A percentile compares a stretch with the other conserved stretches of the same genome.
Conservation (phyloP, 176 grass and related monocot species). For the Ensete ventricosum region DNA sequence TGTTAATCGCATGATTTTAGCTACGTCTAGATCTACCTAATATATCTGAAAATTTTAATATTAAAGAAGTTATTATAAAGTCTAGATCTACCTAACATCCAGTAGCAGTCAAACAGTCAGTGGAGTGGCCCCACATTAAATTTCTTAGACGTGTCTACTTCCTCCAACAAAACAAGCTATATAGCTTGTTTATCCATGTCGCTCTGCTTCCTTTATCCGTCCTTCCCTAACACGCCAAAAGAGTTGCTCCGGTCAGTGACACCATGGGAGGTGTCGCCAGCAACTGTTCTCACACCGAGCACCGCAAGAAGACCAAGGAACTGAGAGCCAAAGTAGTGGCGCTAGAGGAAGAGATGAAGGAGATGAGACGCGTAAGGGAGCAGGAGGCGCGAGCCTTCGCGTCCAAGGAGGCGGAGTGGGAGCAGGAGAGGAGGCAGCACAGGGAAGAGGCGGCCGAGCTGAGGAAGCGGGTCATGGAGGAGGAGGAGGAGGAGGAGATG, state of each 20-base stretch:
- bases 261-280: slow-evolving; percentile 26
- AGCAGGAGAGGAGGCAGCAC: slow-evolving; percentile 24
- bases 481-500: slow-evolving; percentile 13
- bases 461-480: slow-evolving; percentile 19
- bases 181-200: slow-evolving; percentile 1
- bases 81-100: no score
- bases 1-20: no score
- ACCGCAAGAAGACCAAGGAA: slow-evolving; percentile 16
- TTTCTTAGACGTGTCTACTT: no score
- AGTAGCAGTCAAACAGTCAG: neutral
- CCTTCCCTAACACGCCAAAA: neutral
- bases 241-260: neutral
- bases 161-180: no score
- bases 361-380: slow-evolving; percentile 19
- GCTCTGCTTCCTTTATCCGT: no score
- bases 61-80: neutral
- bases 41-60: no score
- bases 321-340: neutral
- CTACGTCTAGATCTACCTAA: no score
- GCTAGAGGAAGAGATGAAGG: slow-evolving; percentile 32
- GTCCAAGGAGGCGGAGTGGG: slow-evolving; percentile 35
- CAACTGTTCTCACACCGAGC: slow-evolving; percentile 9
- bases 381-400: slow-evolving; percentile 14
- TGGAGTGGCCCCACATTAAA: neutral
- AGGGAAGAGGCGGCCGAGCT: slow-evolving; percentile 26